Base-by-base conservation (phyloP, 2,329 filamentous ascomycete species). In the Sporothrix brasiliensis region DNA sequence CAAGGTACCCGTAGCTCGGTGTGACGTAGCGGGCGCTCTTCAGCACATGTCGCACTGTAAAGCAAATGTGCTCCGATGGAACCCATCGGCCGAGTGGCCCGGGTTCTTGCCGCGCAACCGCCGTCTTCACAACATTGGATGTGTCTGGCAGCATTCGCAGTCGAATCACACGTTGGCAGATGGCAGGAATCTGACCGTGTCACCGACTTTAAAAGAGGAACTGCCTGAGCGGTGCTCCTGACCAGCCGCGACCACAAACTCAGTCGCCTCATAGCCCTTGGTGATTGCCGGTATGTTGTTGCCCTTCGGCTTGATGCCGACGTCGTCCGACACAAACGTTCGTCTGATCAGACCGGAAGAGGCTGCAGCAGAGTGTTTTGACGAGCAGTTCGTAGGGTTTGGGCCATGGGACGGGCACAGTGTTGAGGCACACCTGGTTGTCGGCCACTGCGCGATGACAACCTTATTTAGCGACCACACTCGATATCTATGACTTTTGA, bases 181-280 rank as follows among this genome's bases (percentile, higher is more conserved):
- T 7, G 68, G 68, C 9, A 70, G 50, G 68, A 75, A 77, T 4
- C 76, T 88, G 34, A 91, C 82, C 56, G 82, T 80, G 75, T 91
- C 89, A 13, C 89, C 89, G 70, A 85, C 82, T 73, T 85, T 80
- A 72, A 90, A 90, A 82, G 1, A 9, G 4, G 34, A 60, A n/a
- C 78, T 84, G 1, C n/a, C 44, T 2, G 24, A 24, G 24, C 82
- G 86, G 58, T 82, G 66, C 4, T 63, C 44, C 0, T 30, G n/a
- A 1, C 68, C 68, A 1, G 66, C 49, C 1, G 30, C 49, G 14
- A 69, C 68, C 16, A 91, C 83, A 65, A 83, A 81, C 5, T 89
- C 89, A 0, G 88, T 89, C 73, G 90, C 89, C 75, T 91, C 89
- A 76, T 91, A 89, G 66, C 88, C 86, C 34, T 76, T 72, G 3